These are phyloP conservation scores for Neospermospora avenae DNA, from an alignment of 2,329 filamentous ascomycete genomes.

Conservation along the genomic window DNA sequence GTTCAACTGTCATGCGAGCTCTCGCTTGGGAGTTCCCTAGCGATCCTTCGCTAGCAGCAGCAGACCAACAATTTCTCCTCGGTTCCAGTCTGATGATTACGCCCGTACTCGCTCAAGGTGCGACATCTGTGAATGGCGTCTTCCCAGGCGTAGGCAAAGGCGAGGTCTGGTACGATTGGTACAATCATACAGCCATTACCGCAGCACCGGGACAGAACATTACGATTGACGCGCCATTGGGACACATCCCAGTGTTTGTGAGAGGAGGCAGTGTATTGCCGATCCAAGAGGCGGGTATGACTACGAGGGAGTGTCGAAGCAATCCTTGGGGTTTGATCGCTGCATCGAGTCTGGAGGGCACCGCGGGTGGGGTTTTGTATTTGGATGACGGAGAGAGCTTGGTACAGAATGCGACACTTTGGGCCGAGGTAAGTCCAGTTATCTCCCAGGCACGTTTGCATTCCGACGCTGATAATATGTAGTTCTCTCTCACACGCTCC, in stretches of 20 bases:
- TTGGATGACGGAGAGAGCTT: slow-evolving; percentile 73
- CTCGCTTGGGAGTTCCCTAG: slow-evolving; percentile 72
- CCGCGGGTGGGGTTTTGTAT: slow-evolving; percentile 62
- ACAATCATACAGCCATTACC: slow-evolving; percentile 57
- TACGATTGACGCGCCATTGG: slow-evolving; percentile 58
- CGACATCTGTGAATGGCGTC: slow-evolving; percentile 59
- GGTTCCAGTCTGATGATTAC: slow-evolving; percentile 63
- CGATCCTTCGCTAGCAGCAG: slow-evolving; percentile 63
- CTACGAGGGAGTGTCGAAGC: slow-evolving; percentile 58
- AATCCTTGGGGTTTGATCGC: slow-evolving; percentile 67
- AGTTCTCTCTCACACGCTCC: slow-evolving; percentile 43
- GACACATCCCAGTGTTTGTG: slow-evolving; percentile 69
- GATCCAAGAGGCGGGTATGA: slow-evolving; percentile 64
- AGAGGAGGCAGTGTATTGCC: slow-evolving; percentile 67
- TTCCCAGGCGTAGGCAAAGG: slow-evolving; percentile 63
- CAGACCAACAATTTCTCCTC: slow-evolving; percentile 70
- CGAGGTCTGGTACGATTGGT: slow-evolving; percentile 76
- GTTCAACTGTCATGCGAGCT: slow-evolving; percentile 69
- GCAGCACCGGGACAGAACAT: slow-evolving; percentile 52
- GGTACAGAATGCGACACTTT: slow-evolving; percentile 50
- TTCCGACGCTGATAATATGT: not conserved
- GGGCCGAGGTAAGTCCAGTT: slow-evolving; percentile 40
- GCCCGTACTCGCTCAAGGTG: slow-evolving; percentile 63
- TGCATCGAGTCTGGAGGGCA: slow-evolving; percentile 52
- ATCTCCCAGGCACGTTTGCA: not conserved